Base-by-base conservation (phyloP, 805 yeast species). In the Tetrapisispora pingtungensis region DNA sequence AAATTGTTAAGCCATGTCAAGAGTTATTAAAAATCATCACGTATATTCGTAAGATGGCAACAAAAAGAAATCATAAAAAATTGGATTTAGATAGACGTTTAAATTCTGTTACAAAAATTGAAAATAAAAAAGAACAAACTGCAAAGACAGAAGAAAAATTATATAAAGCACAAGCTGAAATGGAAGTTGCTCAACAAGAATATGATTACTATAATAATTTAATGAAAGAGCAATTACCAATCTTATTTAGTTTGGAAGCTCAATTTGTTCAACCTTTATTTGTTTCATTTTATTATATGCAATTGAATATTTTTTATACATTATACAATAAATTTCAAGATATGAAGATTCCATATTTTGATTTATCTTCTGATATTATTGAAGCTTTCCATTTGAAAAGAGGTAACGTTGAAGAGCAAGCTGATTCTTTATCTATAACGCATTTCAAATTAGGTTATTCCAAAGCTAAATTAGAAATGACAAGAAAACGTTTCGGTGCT, bases 281-380 rank as follows among this genome's bases (percentile, higher is more conserved):
- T 68, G 93, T 90, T 56, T 82, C 94, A 44, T 81, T 93, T 65
- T 93, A 93, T 68, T 93, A 80, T 73, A 93, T 93, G 97, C 98
- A 93, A 70, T 76, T 93, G 71, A 93, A 93, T 70, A 87, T 93
- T 46, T 93, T 89, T 66, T 93, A 93, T 73, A 88, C 96, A 1
- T 71, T 93, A 49, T 89, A 85, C 70, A 82, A 75, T 59, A 77
- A 84, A 56, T 85, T 90, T 86, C 96, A 90, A 67, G 95, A 86
- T 61, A 80, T 90, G 84, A 88, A 93, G 69, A 93, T 93, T 53
- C 96, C 97, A 14, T 93, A 93, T 68, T 93, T 93, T 66, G 95
- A 93, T 62, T 71, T 93, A 59, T 71, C 77, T 41, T 73, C 84
- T 37, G 97, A 88, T 61, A 84, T 93, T 50, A 72, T 84, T 44